A percentile compares a stretch with the other conserved stretches of the same genome.
phyloP scores from a whole-genome alignment of 208 protist genomes.

The Trypanosoma theileri region DNA sequence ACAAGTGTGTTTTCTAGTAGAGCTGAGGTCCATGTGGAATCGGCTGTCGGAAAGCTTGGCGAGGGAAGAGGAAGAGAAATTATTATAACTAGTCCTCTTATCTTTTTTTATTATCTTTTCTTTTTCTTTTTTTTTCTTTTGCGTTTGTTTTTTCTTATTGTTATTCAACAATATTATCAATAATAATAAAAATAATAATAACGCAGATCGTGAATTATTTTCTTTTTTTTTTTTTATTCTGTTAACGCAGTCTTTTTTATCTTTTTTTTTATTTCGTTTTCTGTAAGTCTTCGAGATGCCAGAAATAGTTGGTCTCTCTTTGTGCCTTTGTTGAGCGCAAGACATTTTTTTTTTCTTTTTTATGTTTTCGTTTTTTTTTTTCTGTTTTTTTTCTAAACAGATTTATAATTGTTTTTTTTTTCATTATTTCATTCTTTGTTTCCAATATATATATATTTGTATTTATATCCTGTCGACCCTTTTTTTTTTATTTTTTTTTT shows the following conservation, averaged over 20 bases:
- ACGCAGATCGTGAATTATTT: not conserved
- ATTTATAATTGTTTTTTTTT: too few species aligned
- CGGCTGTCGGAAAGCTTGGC: conserved; percentile 10
- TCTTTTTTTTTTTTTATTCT: conserved; percentile 10
- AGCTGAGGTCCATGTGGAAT: conserved; percentile 59
- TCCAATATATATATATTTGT: too few species aligned
- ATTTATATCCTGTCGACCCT: not conserved
- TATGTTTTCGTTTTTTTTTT: too few species aligned
- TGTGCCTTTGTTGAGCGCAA: too few species aligned
- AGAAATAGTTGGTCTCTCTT: too few species aligned
- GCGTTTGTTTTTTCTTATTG: not conserved
- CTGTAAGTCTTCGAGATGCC: not conserved
- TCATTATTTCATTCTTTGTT: too few species aligned
- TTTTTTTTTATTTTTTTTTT: not conserved
- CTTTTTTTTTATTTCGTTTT: conserved; percentile 18
- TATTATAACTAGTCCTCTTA: not conserved
- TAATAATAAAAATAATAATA: not conserved
- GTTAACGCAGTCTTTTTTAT: conserved; percentile 1
- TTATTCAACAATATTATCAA: not conserved
- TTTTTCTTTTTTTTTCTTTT: conserved; percentile 11
- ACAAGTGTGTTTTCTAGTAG: conserved; percentile 68
- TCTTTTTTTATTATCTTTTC: conserved; percentile 2
- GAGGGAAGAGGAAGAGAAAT: not conserved
- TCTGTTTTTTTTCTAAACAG: too few species aligned
- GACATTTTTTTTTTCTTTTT: too few species aligned